Evolutionary conservation across 2,329 filamentous ascomycete genomes (phyloP).

Genomic region (Fusarium aywerte): DNA sequence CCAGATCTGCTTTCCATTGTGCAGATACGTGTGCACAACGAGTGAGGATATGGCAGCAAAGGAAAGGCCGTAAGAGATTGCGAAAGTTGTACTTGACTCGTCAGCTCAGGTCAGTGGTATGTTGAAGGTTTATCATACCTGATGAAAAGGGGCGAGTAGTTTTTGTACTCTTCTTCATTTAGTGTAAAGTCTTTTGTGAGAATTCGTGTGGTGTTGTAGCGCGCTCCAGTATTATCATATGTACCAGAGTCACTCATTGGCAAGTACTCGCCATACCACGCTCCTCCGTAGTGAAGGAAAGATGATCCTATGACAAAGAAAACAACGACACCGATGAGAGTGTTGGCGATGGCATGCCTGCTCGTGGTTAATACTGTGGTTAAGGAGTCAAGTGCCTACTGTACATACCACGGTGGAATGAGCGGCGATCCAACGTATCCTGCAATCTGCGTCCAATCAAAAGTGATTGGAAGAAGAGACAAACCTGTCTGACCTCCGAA

Average conservation of each 20-base stretch:
- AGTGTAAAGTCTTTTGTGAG: constrained; percentile 71
- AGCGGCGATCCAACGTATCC: constrained; percentile 75
- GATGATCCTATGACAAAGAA: constrained; percentile 72
- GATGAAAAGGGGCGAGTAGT: constrained; percentile 75
- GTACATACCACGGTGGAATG: constrained; percentile 71
- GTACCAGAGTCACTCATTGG: constrained; percentile 76
- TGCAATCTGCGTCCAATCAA: constrained; percentile 80
- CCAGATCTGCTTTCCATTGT: constrained; percentile 75
- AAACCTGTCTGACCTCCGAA: constrained; percentile 77
- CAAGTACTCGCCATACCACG: constrained; percentile 72
- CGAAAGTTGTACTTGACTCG: constrained; percentile 71
- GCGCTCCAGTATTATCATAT: constrained; percentile 74
- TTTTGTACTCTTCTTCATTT: constrained; percentile 70
- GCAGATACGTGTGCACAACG: constrained; percentile 73
- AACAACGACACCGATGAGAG: constrained; percentile 71
- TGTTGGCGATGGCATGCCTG: constrained; percentile 78
- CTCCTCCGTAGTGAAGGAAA: constrained; percentile 71
- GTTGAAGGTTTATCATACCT: constrained; percentile 50
- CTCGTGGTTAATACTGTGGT: background rate
- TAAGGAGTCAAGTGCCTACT: background rate
- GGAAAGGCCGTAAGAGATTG: constrained; percentile 75
- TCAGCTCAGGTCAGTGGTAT: constrained; percentile 11
- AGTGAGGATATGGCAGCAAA: constrained; percentile 78
- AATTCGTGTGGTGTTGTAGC: constrained; percentile 73
- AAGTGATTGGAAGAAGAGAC: constrained; percentile 76